Evolutionary conservation across 2,329 filamentous ascomycete species (phyloP).

Genomic region (Trichoderma hamatum): DNA sequence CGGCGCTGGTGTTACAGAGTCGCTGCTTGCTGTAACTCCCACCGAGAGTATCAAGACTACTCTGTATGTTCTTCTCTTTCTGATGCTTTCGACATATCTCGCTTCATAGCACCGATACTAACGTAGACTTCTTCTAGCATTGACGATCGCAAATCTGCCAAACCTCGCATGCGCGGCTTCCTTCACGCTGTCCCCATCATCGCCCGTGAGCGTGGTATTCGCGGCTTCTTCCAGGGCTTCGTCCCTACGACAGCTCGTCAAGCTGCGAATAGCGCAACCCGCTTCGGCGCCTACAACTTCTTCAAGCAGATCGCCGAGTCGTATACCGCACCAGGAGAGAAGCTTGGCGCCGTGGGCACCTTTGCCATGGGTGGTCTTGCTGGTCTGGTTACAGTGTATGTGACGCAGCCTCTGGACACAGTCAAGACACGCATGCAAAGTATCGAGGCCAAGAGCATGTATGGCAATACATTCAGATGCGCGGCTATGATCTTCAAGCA

Average conservation of each 20-base stretch:
- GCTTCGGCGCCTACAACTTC: slow-evolving; percentile 89
- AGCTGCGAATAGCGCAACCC: slow-evolving; percentile 88
- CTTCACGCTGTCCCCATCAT: slow-evolving; percentile 88
- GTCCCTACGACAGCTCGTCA: slow-evolving; percentile 93
- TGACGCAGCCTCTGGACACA: slow-evolving; percentile 78
- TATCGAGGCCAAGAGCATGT: slow-evolving; percentile 76
- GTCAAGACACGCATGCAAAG: slow-evolving; percentile 99
- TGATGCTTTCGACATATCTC: neutral
- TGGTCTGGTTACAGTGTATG: slow-evolving; percentile 86
- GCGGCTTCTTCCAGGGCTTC: slow-evolving; percentile 96
- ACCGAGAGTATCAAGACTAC: slow-evolving; percentile 99
- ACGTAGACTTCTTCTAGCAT: slow-evolving; percentile 58
- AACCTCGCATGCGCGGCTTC: slow-evolving; percentile 89
- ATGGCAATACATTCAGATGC: slow-evolving; percentile 87
- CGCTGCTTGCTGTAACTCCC: slow-evolving; percentile 88
- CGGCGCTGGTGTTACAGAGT: slow-evolving; percentile 92
- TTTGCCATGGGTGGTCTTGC: slow-evolving; percentile 90
- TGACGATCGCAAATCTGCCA: slow-evolving; percentile 85
- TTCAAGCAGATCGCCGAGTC: slow-evolving; percentile 89
- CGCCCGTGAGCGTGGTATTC: slow-evolving; percentile 80
- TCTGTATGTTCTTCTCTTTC: slow-evolving; percentile 52
- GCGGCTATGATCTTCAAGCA: slow-evolving; percentile 82
- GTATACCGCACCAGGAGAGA: slow-evolving; percentile 92
- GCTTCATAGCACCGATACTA: neutral
- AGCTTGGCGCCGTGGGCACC: slow-evolving; percentile 82